A percentile compares a stretch with the other conserved stretches of the same genome.
Evolutionary conservation across 176 grass and related monocot species (phyloP).

Genomic region (Puya raimondii): DNA sequence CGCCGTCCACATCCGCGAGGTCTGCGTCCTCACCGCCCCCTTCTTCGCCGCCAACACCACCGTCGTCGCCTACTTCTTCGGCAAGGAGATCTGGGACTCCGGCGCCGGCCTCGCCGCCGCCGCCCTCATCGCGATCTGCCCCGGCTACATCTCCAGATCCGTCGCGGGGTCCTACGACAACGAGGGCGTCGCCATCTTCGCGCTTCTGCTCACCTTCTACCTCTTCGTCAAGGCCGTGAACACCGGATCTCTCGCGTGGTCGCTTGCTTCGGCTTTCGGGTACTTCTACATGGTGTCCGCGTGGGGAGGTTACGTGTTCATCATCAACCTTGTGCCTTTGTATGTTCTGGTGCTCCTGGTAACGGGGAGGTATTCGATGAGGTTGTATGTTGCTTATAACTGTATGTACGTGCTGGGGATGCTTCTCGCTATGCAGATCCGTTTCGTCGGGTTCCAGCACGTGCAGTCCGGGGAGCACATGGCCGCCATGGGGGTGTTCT

Average conservation of each 20-base stretch:
- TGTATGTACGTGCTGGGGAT: constrained; percentile 90
- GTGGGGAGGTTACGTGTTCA: constrained; percentile 98
- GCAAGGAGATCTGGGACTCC: constrained; percentile 97
- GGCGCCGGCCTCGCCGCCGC: constrained; percentile 76
- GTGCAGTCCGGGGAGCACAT: constrained; percentile 98
- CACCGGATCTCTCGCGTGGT: constrained; percentile 81
- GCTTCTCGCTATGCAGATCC: constrained; percentile 96
- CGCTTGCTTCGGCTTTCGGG: constrained; percentile 74
- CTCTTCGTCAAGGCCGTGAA: constrained; percentile 96
- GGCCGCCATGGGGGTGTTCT: constrained; percentile 95
- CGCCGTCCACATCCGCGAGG: constrained; percentile 88
- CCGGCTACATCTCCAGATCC: constrained; percentile 95
- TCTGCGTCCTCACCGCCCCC: constrained; percentile 92
- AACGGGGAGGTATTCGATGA: constrained; percentile 90
- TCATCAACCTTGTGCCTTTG: constrained; percentile 90
- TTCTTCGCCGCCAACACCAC: constrained; percentile 99
- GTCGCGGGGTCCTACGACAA: constrained; percentile 89
- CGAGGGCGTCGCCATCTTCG: constrained; percentile 94
- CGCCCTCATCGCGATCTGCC: constrained; percentile 85
- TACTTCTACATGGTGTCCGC: constrained; percentile 99
- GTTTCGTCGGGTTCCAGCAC: constrained; percentile 96
- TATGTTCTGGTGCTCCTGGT: constrained; percentile 91
- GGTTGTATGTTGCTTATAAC: constrained; percentile 95
- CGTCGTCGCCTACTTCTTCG: constrained; percentile 90
- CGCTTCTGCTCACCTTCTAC: constrained; percentile 95